A percentile compares a stretch with the other conserved stretches of the same genome.
Evolutionary conservation across 495 filamentous ascomycete genomes (phyloP).

Genomic region (Aspergillus ostianus): DNA sequence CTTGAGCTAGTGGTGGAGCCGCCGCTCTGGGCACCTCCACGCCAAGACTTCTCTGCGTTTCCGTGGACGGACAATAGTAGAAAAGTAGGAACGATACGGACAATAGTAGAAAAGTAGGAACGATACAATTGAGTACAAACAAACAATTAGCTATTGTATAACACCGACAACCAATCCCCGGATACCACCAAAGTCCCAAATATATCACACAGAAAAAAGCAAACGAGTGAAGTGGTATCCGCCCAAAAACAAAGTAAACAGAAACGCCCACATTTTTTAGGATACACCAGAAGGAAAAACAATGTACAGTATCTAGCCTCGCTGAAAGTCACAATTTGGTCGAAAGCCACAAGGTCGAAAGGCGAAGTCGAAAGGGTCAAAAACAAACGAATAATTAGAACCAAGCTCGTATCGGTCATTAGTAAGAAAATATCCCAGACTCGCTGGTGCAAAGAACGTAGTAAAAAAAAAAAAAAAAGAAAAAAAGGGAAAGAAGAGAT

Average conservation of each 20-base stretch:
- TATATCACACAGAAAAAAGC: slow-evolving; percentile 10
- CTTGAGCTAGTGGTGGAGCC: slow-evolving; percentile 23
- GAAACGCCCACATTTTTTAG: slow-evolving; percentile 18
- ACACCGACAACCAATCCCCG: not conserved
- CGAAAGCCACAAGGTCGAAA: not conserved
- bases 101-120: no score
- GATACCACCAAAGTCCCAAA: slow-evolving; percentile 9
- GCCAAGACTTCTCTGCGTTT: slow-evolving; percentile 10
- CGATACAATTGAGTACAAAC: slow-evolving; percentile 7
- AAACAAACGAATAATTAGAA: slow-evolving; percentile 17
- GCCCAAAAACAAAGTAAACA: slow-evolving; percentile 8
- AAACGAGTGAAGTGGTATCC: slow-evolving; percentile 25
- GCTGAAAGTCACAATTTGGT: slow-evolving; percentile 10
- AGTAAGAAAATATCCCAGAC: slow-evolving; percentile 21
- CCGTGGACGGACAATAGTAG: no score
- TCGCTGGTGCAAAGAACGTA: slow-evolving; percentile 26
- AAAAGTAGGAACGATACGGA: no score
- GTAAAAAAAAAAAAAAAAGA: no score
- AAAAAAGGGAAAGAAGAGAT: slow-evolving; percentile 5
- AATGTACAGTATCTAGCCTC: slow-evolving; percentile 16
- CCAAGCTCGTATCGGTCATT: slow-evolving; percentile 38
- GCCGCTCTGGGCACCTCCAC: slow-evolving; percentile 5
- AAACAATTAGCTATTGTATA: slow-evolving; percentile 4
- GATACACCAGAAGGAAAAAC: slow-evolving; percentile 14
- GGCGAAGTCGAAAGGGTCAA: slow-evolving; percentile 12